Evolutionary conservation across 192 early-diverging fungal genomes (phyloP), one percentile per base, ranked within the genome.

Genomic region (Backusella macrospora): DNA sequence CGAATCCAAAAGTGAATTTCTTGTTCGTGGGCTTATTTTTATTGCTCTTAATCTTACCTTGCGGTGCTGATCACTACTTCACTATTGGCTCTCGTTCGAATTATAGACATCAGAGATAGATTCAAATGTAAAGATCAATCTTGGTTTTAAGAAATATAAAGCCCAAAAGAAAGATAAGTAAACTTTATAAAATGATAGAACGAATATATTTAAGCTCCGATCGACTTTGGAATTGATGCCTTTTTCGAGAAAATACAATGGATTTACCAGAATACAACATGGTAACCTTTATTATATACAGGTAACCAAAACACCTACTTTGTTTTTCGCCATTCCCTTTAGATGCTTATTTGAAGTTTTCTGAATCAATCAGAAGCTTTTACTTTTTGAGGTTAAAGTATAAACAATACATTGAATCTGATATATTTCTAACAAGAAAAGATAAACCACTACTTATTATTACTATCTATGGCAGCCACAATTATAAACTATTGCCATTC

Each of bases 51-150:
- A 59, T 59, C 52, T 23, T 59, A 59, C 52, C 52, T 59, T 59
- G 52, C 21, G 52, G 52, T 59, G 21, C 52, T 26, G 23, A 59
- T 59, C 52, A 59, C 52, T 59, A 21, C 26, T 59, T 59, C 52
- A 59, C 52, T 59, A 26, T 59, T 59, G 8, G 52, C 52, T 59
- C 52, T 59, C 52, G 52, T 59, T 59, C 52, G 52, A 59, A 59
- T 59, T 59, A 23, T 59, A 59, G 52, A 59, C 52, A 59, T 59
- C 52, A 59, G 52, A 59, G 52, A 59, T 52, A 8, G 49, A 52
- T 59, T 16, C 10, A 59, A 26, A 59, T 59, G 52, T 59, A 59
- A 23, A 12, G 52, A 59, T 59, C 52, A 59, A 59, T 59, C 21
- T 59, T 59, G 52, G 52, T 59, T 23, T 23, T 59, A 59, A 59